Percentiles rank a stretch among this genome's conserved stretches.
These are phyloP conservation scores for Gastrodia elata DNA, from an alignment of 106 monocot genomes.

Conservation along the genomic window DNA sequence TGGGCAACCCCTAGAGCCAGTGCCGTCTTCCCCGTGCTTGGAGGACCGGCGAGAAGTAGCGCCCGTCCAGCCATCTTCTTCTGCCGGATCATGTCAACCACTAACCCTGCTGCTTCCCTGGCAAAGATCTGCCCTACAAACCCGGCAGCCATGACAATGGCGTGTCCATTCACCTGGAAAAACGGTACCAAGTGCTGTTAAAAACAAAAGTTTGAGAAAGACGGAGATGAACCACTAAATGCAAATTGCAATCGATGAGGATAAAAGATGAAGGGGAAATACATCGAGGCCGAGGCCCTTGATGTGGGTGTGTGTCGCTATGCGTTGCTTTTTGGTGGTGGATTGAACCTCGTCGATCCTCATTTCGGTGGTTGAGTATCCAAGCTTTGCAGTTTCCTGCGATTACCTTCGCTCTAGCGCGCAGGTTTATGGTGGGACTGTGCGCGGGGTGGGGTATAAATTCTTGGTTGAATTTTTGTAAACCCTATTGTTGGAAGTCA, in stretches of 20 bases:
- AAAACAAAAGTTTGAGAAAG: background rate
- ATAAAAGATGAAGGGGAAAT: no score
- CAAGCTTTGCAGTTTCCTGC: background rate
- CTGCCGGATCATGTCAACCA: slow-evolving; percentile 96
- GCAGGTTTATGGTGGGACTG: background rate
- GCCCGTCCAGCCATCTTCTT: slow-evolving; percentile 99
- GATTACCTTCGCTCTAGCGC: background rate
- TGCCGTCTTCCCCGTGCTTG: slow-evolving; percentile 94
- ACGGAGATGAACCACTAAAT: slow-evolving; percentile 13
- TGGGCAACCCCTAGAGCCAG: slow-evolving; percentile 89
- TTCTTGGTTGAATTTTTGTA: no score
- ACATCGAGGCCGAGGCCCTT: slow-evolving; percentile 86
- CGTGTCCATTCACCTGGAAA: slow-evolving; percentile 52
- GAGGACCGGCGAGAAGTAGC: slow-evolving; percentile 80
- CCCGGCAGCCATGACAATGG: slow-evolving; percentile 71
- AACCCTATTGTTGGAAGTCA: no score
- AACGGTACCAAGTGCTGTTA: background rate
- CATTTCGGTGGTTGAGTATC: slow-evolving; percentile 18
- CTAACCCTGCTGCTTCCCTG: slow-evolving; percentile 81
- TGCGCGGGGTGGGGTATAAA: background rate
- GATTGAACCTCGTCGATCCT: slow-evolving; percentile 77
- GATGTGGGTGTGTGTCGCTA: slow-evolving; percentile 82
- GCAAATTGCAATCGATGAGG: slow-evolving; percentile 2
- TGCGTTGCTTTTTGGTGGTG: slow-evolving; percentile 64
- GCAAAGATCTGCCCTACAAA: slow-evolving; percentile 90